Conservation (phyloP, 257 asterid genomes). For the Solanum habrochaites region DNA sequence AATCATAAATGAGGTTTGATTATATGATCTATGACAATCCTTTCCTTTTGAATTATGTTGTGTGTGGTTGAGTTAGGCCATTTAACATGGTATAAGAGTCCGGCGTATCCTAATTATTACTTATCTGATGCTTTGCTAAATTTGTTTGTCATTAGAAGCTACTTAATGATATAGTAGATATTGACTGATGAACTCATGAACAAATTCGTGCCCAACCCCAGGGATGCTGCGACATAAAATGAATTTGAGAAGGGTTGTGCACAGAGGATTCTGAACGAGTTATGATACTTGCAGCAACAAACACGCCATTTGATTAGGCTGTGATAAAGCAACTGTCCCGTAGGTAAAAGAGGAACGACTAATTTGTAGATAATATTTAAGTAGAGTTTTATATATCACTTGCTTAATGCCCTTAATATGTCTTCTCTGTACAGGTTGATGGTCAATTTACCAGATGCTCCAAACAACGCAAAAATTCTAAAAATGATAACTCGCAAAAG, state of each 20-base stretch:
- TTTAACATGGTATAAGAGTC: too few relatives aligned
- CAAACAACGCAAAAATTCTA: constrained; percentile 74
- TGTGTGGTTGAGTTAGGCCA: too few relatives aligned
- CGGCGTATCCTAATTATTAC: background rate
- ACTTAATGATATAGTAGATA: background rate
- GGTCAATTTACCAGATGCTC: constrained; percentile 90
- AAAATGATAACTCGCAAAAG: constrained; percentile 67
- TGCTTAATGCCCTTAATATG: too few relatives aligned
- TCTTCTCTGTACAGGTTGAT: constrained; percentile 41
- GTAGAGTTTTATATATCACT: background rate
- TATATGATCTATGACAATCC: too few relatives aligned
- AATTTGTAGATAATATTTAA: background rate
- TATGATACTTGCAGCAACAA: constrained; percentile 89
- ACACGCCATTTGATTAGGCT: constrained; percentile 70
- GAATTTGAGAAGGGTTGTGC: constrained; percentile 74
- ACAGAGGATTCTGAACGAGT: constrained; percentile 85
- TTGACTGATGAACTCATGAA: background rate
- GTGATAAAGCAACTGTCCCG: too few relatives aligned
- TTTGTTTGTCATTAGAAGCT: background rate
- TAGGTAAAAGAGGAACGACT: background rate
- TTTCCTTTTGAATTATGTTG: too few relatives aligned
- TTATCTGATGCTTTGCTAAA: background rate
- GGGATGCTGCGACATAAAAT: constrained; percentile 70
- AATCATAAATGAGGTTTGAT: too few relatives aligned
- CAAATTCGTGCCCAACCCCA: background rate